phyloP scores from a whole-genome alignment of 148 eudicot species.

The Polygonum aviculare region DNA sequence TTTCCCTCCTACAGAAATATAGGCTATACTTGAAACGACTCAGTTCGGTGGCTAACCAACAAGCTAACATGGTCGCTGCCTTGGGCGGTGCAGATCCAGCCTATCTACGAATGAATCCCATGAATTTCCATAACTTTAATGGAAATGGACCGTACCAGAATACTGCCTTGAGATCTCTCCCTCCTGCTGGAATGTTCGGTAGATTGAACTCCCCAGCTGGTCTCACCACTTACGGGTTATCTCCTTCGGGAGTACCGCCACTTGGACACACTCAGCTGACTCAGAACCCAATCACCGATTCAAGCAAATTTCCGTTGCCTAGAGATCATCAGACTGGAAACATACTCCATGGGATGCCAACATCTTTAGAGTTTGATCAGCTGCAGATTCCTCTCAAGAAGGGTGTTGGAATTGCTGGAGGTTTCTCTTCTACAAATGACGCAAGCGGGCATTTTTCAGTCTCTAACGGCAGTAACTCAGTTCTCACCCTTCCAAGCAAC shows the following conservation, averaged over 20 bases:
- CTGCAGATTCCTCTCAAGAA: conserved; percentile 28
- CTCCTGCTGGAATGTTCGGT: conserved; percentile 36
- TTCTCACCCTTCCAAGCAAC: conserved; percentile 19
- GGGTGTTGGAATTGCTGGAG: conserved; percentile 12
- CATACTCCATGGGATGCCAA: conserved; percentile 47
- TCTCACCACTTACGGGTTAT: conserved; percentile 30
- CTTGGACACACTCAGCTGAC: conserved; percentile 33
- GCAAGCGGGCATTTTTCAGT: conserved; percentile 7
- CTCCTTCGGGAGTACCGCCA: conserved; percentile 36
- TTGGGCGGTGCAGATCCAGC: conserved; percentile 41
- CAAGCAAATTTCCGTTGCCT: conserved; percentile 25
- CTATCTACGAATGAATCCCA: conserved; percentile 32
- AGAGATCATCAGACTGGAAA: conserved; percentile 31
- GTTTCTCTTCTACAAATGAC: conserved; percentile 10
- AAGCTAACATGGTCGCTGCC: conserved; percentile 56
- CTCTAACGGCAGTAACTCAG: conserved; percentile 17
- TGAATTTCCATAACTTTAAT: conserved; percentile 29
- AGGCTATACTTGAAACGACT: conserved; percentile 53
- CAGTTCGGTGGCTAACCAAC: conserved; percentile 46
- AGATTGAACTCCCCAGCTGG: conserved; percentile 44
- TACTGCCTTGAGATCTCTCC: conserved; percentile 28
- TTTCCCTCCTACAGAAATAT: conserved; percentile 37
- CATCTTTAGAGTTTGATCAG: conserved; percentile 39
- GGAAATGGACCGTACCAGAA: conserved; percentile 27
- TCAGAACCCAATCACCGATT: conserved; percentile 20